Percentiles rank a stretch among this genome's conserved stretches.
Evolutionary conservation across 768 basidiomycete genomes (phyloP).

Genomic region (Suillus subluteus): DNA sequence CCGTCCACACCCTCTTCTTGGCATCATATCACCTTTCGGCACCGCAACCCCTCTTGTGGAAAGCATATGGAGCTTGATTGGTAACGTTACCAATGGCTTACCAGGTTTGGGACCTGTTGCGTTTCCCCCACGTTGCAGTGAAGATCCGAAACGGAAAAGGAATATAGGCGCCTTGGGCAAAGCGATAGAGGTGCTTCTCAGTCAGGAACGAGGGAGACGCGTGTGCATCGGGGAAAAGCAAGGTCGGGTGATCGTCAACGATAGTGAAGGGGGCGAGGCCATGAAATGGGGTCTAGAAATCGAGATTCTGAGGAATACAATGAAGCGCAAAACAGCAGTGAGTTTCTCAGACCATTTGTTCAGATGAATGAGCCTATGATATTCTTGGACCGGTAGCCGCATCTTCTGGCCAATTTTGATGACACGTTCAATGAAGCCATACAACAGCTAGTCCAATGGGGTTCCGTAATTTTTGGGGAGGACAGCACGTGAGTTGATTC

Average conservation of each 20-base stretch:
- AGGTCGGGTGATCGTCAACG: slow-evolving; percentile 30
- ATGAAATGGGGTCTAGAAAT: slow-evolving; percentile 74
- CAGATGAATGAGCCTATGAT: slow-evolving; percentile 16
- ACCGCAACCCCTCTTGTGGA: slow-evolving; percentile 44
- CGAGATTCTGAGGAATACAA: slow-evolving; percentile 55
- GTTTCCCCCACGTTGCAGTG: slow-evolving; percentile 73
- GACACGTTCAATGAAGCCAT: slow-evolving; percentile 82
- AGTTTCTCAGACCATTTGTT: slow-evolving; percentile 27
- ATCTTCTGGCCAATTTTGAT: slow-evolving; percentile 61
- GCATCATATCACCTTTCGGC: slow-evolving; percentile 44
- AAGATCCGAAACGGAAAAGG: slow-evolving; percentile 75
- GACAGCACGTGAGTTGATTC: slow-evolving; percentile 59
- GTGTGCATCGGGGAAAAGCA: slow-evolving; percentile 60
- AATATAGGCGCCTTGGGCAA: slow-evolving; percentile 78
- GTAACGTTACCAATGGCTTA: slow-evolving; percentile 60
- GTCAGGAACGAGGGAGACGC: slow-evolving; percentile 63
- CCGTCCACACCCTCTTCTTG: slow-evolving; percentile 61
- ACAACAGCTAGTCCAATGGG: slow-evolving; percentile 74
- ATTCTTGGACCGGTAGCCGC: slow-evolving; percentile 45
- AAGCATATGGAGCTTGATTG: slow-evolving; percentile 50
- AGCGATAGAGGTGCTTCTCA: slow-evolving; percentile 65
- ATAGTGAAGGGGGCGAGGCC: slow-evolving; percentile 69
- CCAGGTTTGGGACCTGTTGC: slow-evolving; percentile 79
- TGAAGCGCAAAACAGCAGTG: slow-evolving; percentile 62
- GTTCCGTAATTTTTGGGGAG: slow-evolving; percentile 67